Conservation (phyloP, 2,329 filamentous ascomycete genomes). For the Aspergillus ochraceus region DNA sequence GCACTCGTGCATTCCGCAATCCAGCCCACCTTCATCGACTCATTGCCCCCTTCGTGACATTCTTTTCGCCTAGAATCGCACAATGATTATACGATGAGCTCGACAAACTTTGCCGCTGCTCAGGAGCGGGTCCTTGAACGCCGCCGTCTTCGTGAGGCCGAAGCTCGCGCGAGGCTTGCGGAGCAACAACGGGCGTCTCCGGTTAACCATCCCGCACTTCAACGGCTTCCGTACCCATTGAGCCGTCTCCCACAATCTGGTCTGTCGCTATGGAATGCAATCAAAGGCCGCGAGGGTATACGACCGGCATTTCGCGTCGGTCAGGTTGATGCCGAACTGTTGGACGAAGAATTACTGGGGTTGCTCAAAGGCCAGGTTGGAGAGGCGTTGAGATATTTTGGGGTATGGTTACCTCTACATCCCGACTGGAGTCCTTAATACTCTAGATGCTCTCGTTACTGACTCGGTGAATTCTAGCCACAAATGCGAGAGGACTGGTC, state of each 20-base stretch:
- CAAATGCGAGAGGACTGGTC: conserved; percentile 84
- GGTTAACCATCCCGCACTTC: conserved; percentile 54
- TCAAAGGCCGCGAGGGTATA: conserved; percentile 74
- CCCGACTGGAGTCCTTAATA: not conserved
- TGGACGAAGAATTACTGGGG: conserved; percentile 89
- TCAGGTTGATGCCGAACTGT: conserved; percentile 90
- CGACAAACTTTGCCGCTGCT: conserved; percentile 78
- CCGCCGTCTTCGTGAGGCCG: conserved; percentile 71
- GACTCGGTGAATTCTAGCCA: conserved; percentile 31
- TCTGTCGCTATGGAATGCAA: conserved; percentile 64
- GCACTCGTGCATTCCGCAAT: too few species aligned
- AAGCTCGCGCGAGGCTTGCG: conserved; percentile 57
- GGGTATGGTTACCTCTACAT: conserved; percentile 48
- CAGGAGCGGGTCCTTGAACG: conserved; percentile 83
- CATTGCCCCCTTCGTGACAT: not conserved
- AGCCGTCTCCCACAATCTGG: conserved; percentile 50
- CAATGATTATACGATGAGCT: conserved; percentile 51
- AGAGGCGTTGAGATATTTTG: conserved; percentile 84
- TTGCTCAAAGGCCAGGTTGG: conserved; percentile 82
- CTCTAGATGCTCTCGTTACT: not conserved
- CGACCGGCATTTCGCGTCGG: conserved; percentile 87
- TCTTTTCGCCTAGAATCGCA: conserved; percentile 13
- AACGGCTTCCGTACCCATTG: conserved; percentile 63
- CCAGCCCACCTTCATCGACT: not conserved
- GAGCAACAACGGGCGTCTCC: conserved; percentile 49